Conservation (phyloP, 164 flowering plant genomes). For the Dillenia turbinata region DNA sequence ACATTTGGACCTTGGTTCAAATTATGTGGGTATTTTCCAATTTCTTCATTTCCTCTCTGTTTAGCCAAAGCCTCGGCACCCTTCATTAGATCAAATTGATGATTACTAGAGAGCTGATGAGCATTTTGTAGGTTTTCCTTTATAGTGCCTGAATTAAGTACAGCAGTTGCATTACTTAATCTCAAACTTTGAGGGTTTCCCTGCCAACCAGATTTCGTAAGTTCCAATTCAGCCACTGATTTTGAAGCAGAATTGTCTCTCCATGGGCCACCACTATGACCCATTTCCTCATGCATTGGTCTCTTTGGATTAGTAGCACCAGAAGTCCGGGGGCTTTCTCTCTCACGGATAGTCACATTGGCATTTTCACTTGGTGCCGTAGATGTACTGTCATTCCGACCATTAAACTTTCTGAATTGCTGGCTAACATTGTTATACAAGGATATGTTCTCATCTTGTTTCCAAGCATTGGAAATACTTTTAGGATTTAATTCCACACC, state of each 20-base stretch:
- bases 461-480: conserved; percentile 23
- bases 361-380: conserved; percentile 15
- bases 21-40: conserved; percentile 22
- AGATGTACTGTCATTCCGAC: conserved; percentile 21
- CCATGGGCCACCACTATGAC: conserved; percentile 18
- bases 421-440: conserved; percentile 15
- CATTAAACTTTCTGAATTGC: conserved; percentile 16
- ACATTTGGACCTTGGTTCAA: conserved; percentile 16
- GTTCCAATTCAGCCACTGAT: conserved; percentile 19
- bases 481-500: conserved; percentile 18
- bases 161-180: conserved; percentile 11
- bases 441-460: conserved; percentile 17
- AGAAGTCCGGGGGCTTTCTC: conserved; percentile 12
- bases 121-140: conserved; percentile 23
- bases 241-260: conserved; percentile 16
- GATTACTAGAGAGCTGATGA: conserved; percentile 19
- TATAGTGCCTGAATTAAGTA: conserved; percentile 14
- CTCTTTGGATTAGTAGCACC: conserved; percentile 17
- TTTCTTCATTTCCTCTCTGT: conserved; percentile 22
- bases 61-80: conserved; percentile 19
- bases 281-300: conserved; percentile 18
- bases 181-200: conserved; percentile 19
- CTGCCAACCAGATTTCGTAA: conserved; percentile 14
- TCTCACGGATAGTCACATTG: conserved; percentile 3
- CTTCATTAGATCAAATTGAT: conserved; percentile 26